Evolutionary conservation across 176 grass and related monocot genomes (phyloP).

Genomic region (Hyparrhenia diplandra): DNA sequence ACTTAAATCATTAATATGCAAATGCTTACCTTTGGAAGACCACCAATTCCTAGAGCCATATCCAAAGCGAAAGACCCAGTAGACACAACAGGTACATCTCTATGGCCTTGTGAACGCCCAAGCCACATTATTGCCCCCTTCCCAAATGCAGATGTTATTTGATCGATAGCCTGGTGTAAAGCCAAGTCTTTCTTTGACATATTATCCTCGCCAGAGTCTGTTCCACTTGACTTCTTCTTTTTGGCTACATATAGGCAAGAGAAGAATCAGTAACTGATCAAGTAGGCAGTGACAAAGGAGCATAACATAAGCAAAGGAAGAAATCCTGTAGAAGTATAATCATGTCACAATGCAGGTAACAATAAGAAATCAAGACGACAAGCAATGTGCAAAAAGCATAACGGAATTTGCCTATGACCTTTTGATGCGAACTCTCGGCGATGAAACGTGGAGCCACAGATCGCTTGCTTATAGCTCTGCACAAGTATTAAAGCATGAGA

Average conservation of each 20-base stretch:
- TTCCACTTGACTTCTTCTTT: slow-evolving; percentile 67
- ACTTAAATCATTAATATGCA: not conserved
- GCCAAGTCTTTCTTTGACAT: slow-evolving; percentile 88
- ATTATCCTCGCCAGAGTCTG: slow-evolving; percentile 69
- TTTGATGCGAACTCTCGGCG: slow-evolving; percentile 62
- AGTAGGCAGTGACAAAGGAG: not conserved
- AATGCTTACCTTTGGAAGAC: slow-evolving; percentile 83
- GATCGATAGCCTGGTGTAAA: slow-evolving; percentile 93
- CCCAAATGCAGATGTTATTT: slow-evolving; percentile 82
- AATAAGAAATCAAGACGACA: not conserved
- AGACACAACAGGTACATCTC: slow-evolving; percentile 82
- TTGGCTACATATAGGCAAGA: slow-evolving; percentile 53
- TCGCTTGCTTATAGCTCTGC: slow-evolving; percentile 66
- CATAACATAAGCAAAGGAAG: slow-evolving; percentile 1
- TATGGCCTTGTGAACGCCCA: slow-evolving; percentile 66
- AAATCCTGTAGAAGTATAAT: not conserved
- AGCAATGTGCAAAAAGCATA: not conserved
- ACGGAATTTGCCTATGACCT: slow-evolving; percentile 44
- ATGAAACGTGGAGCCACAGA: slow-evolving; percentile 54
- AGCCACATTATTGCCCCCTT: slow-evolving; percentile 99
- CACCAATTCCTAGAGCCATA: slow-evolving; percentile 81
- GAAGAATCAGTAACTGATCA: slow-evolving; percentile 21
- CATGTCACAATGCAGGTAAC: not conserved
- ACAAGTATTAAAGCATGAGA: slow-evolving; percentile 22
- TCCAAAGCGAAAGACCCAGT: slow-evolving; percentile 90